Base-by-base conservation (phyloP, 306 rosid genomes). In the Fragaria vesca region DNA sequence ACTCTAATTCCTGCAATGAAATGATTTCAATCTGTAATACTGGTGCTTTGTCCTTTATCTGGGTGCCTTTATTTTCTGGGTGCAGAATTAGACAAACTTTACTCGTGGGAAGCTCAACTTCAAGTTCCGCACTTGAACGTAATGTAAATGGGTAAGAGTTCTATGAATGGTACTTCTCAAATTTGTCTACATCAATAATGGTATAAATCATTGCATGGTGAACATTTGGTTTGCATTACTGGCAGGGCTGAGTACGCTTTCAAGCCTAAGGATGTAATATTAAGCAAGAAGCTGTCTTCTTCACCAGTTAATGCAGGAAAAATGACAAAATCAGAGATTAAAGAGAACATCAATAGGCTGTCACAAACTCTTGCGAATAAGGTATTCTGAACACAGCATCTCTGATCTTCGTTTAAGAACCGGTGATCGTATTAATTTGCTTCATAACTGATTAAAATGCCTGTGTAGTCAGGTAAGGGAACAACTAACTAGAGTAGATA, bases 221-320 rank as follows among this genome's bases (percentile, higher is more conserved):
- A 84, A 50, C 66, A 36, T 74, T 77, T 70, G 62, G 51, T 50
- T 48, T 76, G 28, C 57, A 43, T 78, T 79, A 32, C 50, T 76
- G 75, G 67, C 90, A 94, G 98, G 52, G 88, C 92, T 32, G 89
- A 76, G 61, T 81, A 76, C 78, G 98, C 98, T 61, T 90, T 86
- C 86, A 92, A 88, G 8, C 98, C 98, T 0, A 94, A 92, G 89
- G 92, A 94, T 78, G 83, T 92, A 18, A 76, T 38, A 18, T 32
- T 72, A 71, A 84, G 63, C 74, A 88, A 83, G 88, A 88, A 82
- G 73, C 6, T 24, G 36, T 78, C 43, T 43, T 72, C 88, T 72
- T 88, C 91, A 68, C 92, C 97, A 17, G 70, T 66, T 50, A 88
- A 77, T 76, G 79, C 9, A 12, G 85, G 85, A 76, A 86, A 89